phyloP scores from a whole-genome alignment of 768 basidiomycete species.

The Termitomyces titanicus region DNA sequence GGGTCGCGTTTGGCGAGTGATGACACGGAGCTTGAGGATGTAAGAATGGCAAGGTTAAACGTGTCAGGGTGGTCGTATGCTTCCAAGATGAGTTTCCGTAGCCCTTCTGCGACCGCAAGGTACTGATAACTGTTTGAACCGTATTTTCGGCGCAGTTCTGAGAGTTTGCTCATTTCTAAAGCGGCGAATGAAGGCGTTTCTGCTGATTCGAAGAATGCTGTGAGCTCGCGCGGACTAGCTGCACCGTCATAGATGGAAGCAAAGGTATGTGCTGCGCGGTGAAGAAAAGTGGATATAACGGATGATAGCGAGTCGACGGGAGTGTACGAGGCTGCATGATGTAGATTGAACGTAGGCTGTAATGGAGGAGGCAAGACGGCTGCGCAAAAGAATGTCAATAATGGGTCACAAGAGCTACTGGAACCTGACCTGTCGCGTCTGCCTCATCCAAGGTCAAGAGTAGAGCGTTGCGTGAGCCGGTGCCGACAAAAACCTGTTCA shows the following conservation, averaged over 20 bases:
- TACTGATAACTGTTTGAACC: slow-evolving; percentile 58
- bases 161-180: slow-evolving; percentile 51
- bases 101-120: slow-evolving; percentile 34
- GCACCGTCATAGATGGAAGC: slow-evolving; percentile 42
- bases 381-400: slow-evolving; percentile 22
- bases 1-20: slow-evolving; percentile 33
- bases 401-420: neutral
- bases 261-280: slow-evolving; percentile 57
- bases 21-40: slow-evolving; percentile 32
- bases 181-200: slow-evolving; percentile 57
- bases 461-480: slow-evolving; percentile 46
- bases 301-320: slow-evolving; percentile 40
- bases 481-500: slow-evolving; percentile 53
- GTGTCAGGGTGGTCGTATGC: slow-evolving; percentile 33
- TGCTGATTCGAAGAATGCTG: slow-evolving; percentile 51
- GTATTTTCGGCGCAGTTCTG: slow-evolving; percentile 40
- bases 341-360: slow-evolving; percentile 43
- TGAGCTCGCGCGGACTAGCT: slow-evolving; percentile 29
- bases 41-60: slow-evolving; percentile 51
- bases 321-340: slow-evolving; percentile 23
- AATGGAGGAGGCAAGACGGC: slow-evolving; percentile 56
- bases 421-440: slow-evolving; percentile 49
- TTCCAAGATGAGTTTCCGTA: slow-evolving; percentile 46
- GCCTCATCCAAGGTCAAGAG: slow-evolving; percentile 54
- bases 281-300: slow-evolving; percentile 54